Conservation (phyloP, 495 filamentous ascomycete genomes). For the Daldinia vernicosa region DNA sequence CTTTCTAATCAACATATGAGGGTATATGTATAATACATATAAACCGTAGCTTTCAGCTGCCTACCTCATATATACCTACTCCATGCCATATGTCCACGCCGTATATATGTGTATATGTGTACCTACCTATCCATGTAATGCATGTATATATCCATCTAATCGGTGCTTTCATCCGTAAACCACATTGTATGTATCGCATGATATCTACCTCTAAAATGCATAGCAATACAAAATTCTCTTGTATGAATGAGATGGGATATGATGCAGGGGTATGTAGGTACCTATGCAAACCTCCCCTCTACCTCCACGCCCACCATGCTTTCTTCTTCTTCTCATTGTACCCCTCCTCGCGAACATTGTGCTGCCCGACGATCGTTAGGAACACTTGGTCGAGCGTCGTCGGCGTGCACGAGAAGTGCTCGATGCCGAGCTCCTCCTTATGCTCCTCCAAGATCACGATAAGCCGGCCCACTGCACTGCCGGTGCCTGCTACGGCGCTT, state of each 20-base stretch:
- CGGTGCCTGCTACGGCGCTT: conserved; percentile 29
- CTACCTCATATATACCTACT: neutral
- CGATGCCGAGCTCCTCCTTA: conserved; percentile 71
- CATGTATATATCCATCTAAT: conserved; percentile 3
- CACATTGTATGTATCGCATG: neutral
- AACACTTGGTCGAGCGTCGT: conserved; percentile 91
- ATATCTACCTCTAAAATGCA: neutral
- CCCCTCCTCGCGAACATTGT: conserved; percentile 82
- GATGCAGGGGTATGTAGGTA: neutral
- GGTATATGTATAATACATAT: conserved; percentile 3
- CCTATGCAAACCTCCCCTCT: neutral
- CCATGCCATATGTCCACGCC: neutral
- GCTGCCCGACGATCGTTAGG: conserved; percentile 77
- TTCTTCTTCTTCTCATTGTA: conserved; percentile 57
- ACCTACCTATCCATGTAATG: no score
- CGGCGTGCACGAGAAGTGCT: conserved; percentile 81
- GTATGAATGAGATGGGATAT: neutral
- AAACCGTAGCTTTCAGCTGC: no score
- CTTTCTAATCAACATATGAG: neutral
- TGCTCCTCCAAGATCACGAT: conserved; percentile 76
- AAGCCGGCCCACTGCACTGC: conserved; percentile 64
- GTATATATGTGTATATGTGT: neutral
- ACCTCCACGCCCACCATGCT: conserved; percentile 37
- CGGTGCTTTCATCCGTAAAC: neutral
- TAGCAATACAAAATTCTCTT: neutral